Evolutionary conservation across 2,329 filamentous ascomycete species (phyloP).

Genomic region (Paecilomyces variotii): DNA sequence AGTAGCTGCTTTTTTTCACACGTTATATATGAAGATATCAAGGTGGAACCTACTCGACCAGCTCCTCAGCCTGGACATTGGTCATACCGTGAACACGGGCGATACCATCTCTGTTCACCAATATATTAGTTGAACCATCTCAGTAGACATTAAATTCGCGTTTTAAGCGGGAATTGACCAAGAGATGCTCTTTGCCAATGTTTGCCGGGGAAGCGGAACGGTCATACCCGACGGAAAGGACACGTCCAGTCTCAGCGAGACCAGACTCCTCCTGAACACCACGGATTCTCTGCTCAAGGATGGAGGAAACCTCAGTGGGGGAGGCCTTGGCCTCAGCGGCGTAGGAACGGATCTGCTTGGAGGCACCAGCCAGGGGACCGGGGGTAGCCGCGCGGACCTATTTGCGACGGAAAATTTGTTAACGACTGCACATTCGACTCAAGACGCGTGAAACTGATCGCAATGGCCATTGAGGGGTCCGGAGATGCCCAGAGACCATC

Average conservation of each 20-base stretch:
- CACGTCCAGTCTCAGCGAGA: conserved; percentile 97
- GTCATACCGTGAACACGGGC: conserved; percentile 99
- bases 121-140: conserved; percentile 1
- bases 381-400: conserved; percentile 84
- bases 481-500: conserved; percentile 5
- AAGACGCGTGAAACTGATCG: conserved; percentile 14
- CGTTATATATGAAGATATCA: conserved; percentile 10
- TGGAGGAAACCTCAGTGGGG: conserved; percentile 97
- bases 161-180: neutral
- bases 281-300: conserved; percentile 98
- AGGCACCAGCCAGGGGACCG: conserved; percentile 61
- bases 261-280: conserved; percentile 95
- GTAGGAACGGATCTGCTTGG: conserved; percentile 74
- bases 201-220: conserved; percentile 13
- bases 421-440: conserved; percentile 42
- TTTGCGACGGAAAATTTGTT: conserved; percentile 32
- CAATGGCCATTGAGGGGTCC: conserved; percentile 14
- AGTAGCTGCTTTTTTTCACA: conserved; percentile 12
- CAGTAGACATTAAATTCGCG: neutral
- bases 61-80: conserved; percentile 99
- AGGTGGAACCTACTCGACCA: conserved; percentile 78
- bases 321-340: conserved; percentile 88
- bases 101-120: conserved; percentile 84
- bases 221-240: conserved; percentile 96
- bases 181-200: conserved; percentile 20